Conservation (phyloP, 192 early-diverging fungal genomes). For the Coemansia sp. region DNA sequence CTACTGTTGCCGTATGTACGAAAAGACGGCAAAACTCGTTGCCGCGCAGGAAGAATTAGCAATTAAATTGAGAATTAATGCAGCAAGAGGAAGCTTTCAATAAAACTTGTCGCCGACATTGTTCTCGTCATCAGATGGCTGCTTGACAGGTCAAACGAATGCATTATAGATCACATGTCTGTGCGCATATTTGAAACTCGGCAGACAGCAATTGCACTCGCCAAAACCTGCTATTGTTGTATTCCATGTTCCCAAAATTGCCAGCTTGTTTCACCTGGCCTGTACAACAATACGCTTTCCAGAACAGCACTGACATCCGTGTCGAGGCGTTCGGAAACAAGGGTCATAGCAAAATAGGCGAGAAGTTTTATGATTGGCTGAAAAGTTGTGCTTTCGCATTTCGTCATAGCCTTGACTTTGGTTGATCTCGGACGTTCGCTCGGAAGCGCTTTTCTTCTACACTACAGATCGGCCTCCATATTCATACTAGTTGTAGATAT, state of each 20-base stretch:
- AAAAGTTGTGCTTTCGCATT: background rate
- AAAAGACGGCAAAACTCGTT: background rate
- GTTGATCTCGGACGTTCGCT: background rate
- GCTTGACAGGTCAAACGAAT: background rate
- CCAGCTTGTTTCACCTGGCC: background rate
- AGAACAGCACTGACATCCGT: background rate
- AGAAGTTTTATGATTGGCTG: background rate
- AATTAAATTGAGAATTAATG: background rate
- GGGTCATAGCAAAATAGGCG: background rate
- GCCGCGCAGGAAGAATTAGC: background rate
- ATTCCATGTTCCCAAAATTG: background rate
- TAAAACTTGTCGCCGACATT: background rate
- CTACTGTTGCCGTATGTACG: background rate
- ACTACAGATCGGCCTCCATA: background rate
- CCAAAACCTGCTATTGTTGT: background rate
- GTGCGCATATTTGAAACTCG: background rate
- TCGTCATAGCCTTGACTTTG: background rate
- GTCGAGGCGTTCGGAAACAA: background rate
- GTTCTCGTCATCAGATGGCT: background rate
- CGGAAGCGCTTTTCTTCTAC: background rate
- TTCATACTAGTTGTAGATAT: background rate
- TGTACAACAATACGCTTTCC: background rate
- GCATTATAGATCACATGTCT: background rate
- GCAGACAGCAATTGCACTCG: background rate
- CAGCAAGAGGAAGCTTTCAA: background rate